A percentile compares a stretch with the other conserved stretches of the same genome.
Evolutionary conservation across 1,284 basidiomycete genomes (phyloP).

Genomic region (Ustilago nuda): DNA sequence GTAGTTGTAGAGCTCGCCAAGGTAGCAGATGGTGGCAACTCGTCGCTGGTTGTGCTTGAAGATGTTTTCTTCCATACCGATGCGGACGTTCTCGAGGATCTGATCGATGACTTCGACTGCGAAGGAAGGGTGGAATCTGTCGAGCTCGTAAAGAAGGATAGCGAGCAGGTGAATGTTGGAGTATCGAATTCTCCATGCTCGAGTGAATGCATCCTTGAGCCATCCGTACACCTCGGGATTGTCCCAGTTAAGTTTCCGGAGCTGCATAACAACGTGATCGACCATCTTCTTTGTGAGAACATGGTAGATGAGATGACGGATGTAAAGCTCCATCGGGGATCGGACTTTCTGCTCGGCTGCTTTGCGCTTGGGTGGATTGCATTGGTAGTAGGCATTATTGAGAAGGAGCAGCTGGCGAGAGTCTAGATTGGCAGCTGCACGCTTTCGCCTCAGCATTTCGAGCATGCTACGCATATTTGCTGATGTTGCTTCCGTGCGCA

Average conservation of each 20-base stretch:
- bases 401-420: slow-evolving; percentile 87
- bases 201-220: slow-evolving; percentile 85
- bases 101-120: slow-evolving; percentile 90
- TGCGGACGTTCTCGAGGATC: slow-evolving; percentile 88
- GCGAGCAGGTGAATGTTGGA: slow-evolving; percentile 90
- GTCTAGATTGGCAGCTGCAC: slow-evolving; percentile 90
- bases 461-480: slow-evolving; percentile 79
- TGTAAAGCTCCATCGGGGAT: slow-evolving; percentile 89
- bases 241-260: slow-evolving; percentile 97
- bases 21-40: slow-evolving; percentile 88
- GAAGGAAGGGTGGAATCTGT: slow-evolving; percentile 90
- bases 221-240: slow-evolving; percentile 73
- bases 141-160: slow-evolving; percentile 91
- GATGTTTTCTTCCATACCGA: slow-evolving; percentile 87
- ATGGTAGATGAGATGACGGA: slow-evolving; percentile 91
- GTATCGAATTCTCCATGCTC: slow-evolving; percentile 96
- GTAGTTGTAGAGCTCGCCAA: slow-evolving; percentile 97
- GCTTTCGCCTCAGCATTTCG: slow-evolving; percentile 93
- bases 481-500: slow-evolving; percentile 87
- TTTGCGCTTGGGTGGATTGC: slow-evolving; percentile 93
- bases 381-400: slow-evolving; percentile 99
- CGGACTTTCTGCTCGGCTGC: slow-evolving; percentile 86
- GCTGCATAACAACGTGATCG: slow-evolving; percentile 89
- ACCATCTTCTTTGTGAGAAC: slow-evolving; percentile 89
- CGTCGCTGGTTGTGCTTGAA: slow-evolving; percentile 95